Percentiles rank a stretch among this genome's conserved stretches.
These are phyloP conservation scores for Fusarium torreyae DNA, from an alignment of 2,329 filamentous ascomycete species.

Conservation along the genomic window DNA sequence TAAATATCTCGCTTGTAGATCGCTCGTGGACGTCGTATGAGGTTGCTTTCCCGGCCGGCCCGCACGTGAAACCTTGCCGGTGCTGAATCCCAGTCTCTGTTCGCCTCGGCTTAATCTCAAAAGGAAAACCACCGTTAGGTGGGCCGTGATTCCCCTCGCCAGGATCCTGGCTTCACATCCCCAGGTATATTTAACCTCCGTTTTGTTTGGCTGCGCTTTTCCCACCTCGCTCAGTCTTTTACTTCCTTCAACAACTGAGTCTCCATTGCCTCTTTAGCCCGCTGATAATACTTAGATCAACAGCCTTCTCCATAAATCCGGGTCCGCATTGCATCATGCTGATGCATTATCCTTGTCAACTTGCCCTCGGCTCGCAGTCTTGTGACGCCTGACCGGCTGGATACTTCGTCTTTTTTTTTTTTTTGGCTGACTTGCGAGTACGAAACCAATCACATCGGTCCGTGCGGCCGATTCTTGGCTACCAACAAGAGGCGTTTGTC, in stretches of 20 bases:
- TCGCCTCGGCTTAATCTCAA: constrained; percentile 47
- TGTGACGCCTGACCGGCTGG: constrained; percentile 47
- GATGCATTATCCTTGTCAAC: constrained; percentile 45
- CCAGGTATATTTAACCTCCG: constrained; percentile 25
- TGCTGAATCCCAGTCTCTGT: constrained; percentile 34
- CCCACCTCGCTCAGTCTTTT: constrained; percentile 23
- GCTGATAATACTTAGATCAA: constrained; percentile 44
- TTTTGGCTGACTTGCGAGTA: constrained; percentile 42
- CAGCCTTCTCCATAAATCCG: constrained; percentile 46
- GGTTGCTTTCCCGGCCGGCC: constrained; percentile 35
- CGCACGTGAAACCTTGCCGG: constrained; percentile 47
- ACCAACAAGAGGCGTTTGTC: constrained; percentile 47
- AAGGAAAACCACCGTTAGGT: constrained; percentile 34
- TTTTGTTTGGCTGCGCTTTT: constrained; percentile 20
- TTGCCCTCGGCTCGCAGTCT: constrained; percentile 40
- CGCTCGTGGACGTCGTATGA: constrained; percentile 36
- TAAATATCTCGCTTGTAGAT: constrained; percentile 41
- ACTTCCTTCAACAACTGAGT: constrained; percentile 27
- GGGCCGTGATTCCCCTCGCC: constrained; percentile 35
- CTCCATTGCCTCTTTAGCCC: constrained; percentile 28
- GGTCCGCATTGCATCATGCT: constrained; percentile 49
- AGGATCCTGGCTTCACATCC: constrained; percentile 21
- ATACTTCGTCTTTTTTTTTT: constrained; percentile 31
- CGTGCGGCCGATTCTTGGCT: constrained; percentile 41
- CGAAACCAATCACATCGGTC: constrained; percentile 46